Conservation (phyloP, 1,139 yeast genomes). For the Protomyces inouyei region DNA sequence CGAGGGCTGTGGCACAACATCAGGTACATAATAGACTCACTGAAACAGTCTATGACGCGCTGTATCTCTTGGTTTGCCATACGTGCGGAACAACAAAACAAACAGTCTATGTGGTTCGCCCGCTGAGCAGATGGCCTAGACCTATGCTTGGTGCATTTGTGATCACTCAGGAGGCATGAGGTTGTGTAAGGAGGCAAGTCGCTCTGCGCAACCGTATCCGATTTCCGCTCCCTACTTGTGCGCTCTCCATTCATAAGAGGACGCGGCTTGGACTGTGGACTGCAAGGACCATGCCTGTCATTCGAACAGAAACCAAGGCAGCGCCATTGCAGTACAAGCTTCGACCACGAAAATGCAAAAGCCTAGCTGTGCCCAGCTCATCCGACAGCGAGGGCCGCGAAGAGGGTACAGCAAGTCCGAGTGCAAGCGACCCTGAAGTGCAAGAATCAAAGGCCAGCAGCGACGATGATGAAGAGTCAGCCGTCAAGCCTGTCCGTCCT, state of each 20-base stretch:
- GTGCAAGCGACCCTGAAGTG: background rate
- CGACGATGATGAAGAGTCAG: background rate
- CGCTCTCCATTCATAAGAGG: background rate
- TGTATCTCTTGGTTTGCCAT: no score
- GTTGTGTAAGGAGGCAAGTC: background rate
- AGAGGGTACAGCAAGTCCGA: background rate
- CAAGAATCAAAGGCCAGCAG: background rate
- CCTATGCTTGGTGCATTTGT: background rate
- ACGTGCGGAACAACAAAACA: no score
- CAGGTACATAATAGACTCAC: no score
- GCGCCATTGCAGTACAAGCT: background rate
- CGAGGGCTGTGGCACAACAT: background rate
- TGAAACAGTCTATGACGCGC: no score
- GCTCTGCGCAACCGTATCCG: conserved; percentile 1
- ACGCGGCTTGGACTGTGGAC: background rate
- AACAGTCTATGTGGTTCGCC: no score
- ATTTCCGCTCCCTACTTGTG: background rate
- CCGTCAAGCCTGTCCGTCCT: background rate
- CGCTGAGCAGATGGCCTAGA: background rate
- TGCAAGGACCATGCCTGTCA: background rate
- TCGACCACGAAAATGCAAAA: background rate
- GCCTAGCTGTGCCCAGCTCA: background rate
- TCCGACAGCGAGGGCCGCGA: background rate
- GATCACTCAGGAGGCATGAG: background rate
- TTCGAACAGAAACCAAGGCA: background rate